A percentile compares a stretch with the other conserved stretches of the same genome.
phyloP scores from a whole-genome alignment of 805 yeast genomes.

The Kazachstania bromeliacearum region DNA sequence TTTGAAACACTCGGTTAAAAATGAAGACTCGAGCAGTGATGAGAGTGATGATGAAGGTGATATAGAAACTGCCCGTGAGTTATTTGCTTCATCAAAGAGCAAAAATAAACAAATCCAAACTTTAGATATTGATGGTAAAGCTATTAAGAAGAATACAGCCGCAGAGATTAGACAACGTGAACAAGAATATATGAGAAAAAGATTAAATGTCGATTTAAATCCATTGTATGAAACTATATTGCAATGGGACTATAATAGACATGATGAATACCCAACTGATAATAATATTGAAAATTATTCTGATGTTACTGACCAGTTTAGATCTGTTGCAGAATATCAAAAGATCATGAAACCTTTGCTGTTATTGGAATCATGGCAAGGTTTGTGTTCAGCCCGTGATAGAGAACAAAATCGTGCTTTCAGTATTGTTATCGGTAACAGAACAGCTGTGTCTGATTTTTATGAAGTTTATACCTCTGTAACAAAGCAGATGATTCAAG shows the following conservation, averaged over 20 bases:
- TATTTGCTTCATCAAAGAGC: slow-evolving; percentile 28
- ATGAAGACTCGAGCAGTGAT: slow-evolving; percentile 28
- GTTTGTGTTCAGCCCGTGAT: slow-evolving; percentile 62
- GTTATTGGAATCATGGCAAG: slow-evolving; percentile 89
- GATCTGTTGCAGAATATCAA: slow-evolving; percentile 54
- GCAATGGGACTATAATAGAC: slow-evolving; percentile 63
- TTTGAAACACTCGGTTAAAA: slow-evolving; percentile 13
- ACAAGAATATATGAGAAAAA: slow-evolving; percentile 66
- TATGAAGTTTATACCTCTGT: slow-evolving; percentile 77
- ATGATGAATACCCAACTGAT: slow-evolving; percentile 50
- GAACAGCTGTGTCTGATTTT: slow-evolving; percentile 77
- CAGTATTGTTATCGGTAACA: slow-evolving; percentile 60
- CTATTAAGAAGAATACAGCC: slow-evolving; percentile 29
- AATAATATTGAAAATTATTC: slow-evolving; percentile 33
- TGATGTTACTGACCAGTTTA: slow-evolving; percentile 48
- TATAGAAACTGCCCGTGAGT: slow-evolving; percentile 29
- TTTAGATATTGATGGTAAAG: slow-evolving; percentile 36
- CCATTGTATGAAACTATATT: slow-evolving; percentile 64
- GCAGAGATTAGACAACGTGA: slow-evolving; percentile 43
- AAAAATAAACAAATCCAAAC: slow-evolving; percentile 26
- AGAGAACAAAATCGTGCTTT: slow-evolving; percentile 51
- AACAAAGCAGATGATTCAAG: slow-evolving; percentile 41
- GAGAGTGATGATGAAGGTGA: slow-evolving; percentile 35
- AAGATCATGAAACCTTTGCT: slow-evolving; percentile 69
- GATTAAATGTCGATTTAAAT: slow-evolving; percentile 68